These are phyloP conservation scores for Metschnikowia anglica DNA, from an alignment of 805 yeast species.

Conservation along the genomic window DNA sequence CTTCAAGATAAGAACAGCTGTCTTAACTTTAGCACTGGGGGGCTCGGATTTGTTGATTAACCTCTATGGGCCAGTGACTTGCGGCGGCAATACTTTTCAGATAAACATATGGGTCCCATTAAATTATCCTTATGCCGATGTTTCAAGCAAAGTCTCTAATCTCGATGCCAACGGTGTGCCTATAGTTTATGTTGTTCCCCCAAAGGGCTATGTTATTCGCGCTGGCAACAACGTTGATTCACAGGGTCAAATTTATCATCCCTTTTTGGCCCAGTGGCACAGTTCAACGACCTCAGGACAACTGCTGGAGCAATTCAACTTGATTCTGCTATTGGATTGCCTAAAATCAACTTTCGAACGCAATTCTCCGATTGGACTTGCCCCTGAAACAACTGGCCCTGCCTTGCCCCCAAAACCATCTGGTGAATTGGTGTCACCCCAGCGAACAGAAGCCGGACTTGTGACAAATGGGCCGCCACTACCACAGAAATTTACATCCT, in stretches of 20 bases:
- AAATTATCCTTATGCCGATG: conserved; percentile 53
- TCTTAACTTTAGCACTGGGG: conserved; percentile 54
- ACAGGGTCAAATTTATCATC: conserved; percentile 71
- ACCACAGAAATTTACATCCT: conserved; percentile 30
- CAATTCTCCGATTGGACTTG: conserved; percentile 38
- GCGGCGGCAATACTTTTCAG: conserved; percentile 38
- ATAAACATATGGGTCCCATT: conserved; percentile 76
- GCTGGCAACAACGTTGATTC: conserved; percentile 69
- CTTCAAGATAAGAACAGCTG: conserved; percentile 67
- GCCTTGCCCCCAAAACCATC: conserved; percentile 27
- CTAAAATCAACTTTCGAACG: conserved; percentile 36
- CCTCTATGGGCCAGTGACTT: conserved; percentile 54
- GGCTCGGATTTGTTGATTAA: conserved; percentile 57
- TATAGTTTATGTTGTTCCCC: conserved; percentile 57
- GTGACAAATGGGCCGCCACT: conserved; percentile 26
- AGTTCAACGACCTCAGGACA: conserved; percentile 13
- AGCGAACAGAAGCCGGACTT: conserved; percentile 16
- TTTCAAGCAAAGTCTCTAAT: background rate
- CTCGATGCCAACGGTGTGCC: conserved; percentile 50
- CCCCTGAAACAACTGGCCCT: conserved; percentile 24
- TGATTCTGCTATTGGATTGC: conserved; percentile 32
- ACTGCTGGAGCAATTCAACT: conserved; percentile 21
- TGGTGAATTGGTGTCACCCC: conserved; percentile 33
- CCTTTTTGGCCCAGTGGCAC: conserved; percentile 62
- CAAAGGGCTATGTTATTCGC: conserved; percentile 44